These are phyloP conservation scores for Pholiota molesta DNA, from an alignment of 768 basidiomycete genomes.

Conservation along the genomic window DNA sequence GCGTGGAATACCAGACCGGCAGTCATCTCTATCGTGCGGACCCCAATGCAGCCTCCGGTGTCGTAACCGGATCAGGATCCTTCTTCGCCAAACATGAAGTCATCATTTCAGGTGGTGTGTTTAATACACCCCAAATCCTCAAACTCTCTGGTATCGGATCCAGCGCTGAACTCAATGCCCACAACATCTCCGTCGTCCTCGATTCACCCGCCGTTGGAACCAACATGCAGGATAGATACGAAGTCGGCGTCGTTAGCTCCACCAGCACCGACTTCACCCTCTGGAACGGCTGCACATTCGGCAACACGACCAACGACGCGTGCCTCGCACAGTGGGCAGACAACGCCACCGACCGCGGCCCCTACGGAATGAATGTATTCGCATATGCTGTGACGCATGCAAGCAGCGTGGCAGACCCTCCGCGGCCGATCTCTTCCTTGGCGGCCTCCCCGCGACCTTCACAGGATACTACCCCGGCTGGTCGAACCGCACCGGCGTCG, in stretches of 20 bases:
- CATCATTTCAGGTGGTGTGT: conserved; percentile 49
- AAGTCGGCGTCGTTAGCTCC: conserved; percentile 9
- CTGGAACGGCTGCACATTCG: conserved; percentile 8
- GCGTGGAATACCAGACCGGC: conserved; percentile 40
- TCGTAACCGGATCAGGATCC: conserved; percentile 31
- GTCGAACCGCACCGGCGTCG: conserved; percentile 6
- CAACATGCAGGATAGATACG: conserved; percentile 48
- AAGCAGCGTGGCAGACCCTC: conserved; percentile 2
- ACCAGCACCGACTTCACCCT: conserved; percentile 3
- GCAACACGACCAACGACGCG: conserved; percentile 8
- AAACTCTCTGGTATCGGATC: conserved; percentile 59
- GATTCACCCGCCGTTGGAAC: conserved; percentile 60
- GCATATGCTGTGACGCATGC: conserved; percentile 9
- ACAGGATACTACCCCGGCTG: conserved; percentile 10
- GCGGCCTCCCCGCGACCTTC: conserved; percentile 14
- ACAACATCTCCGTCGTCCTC: conserved; percentile 41
- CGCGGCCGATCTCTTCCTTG: conserved; percentile 7
- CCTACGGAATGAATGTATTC: conserved; percentile 8
- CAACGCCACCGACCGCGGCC: conserved; percentile 9
- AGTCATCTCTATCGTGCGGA: conserved; percentile 13
- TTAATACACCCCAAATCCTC: conserved; percentile 54
- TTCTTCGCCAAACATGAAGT: conserved; percentile 62
- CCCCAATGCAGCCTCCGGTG: neutral
- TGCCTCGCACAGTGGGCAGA: conserved; percentile 12
- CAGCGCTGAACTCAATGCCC: conserved; percentile 43